Percentiles rank a stretch among this genome's conserved stretches.
phyloP scores from a whole-genome alignment of 441 rosid genomes.

The Pelargonium australe region DNA sequence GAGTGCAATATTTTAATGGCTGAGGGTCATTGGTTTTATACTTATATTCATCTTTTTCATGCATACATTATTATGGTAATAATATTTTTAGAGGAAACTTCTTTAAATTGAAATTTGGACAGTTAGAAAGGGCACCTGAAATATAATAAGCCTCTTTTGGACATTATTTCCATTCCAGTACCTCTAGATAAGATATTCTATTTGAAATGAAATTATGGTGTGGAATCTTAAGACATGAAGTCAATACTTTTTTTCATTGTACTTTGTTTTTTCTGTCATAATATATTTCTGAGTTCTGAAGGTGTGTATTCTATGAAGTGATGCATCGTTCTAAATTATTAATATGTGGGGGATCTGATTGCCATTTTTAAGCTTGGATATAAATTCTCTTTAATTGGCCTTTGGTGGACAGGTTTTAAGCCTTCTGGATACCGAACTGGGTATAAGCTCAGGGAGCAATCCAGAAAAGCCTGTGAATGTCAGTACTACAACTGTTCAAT shows the following conservation, averaged over 20 bases:
- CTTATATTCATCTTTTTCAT: not conserved
- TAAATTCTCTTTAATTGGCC: slow-evolving; percentile 14
- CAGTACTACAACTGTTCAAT: slow-evolving; percentile 35
- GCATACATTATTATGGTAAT: not conserved
- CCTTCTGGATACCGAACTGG: slow-evolving; percentile 56
- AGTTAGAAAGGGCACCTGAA: not conserved
- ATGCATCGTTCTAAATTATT: not conserved
- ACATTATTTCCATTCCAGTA: not conserved
- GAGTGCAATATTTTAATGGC: not conserved
- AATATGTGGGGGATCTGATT: not conserved
- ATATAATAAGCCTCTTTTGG: not conserved
- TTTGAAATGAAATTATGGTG: not conserved
- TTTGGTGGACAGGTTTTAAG: slow-evolving; percentile 54
- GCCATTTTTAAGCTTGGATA: not conserved
- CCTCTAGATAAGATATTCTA: not conserved
- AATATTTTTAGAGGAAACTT: not conserved
- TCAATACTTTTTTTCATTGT: not conserved
- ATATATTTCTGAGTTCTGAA: not conserved
- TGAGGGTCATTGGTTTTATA: not conserved
- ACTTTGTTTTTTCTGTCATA: not conserved
- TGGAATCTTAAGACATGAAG: not conserved
- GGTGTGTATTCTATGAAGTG: not conserved
- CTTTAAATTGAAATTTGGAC: not conserved
- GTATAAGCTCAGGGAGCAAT: slow-evolving; percentile 33
- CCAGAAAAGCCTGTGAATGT: slow-evolving; percentile 46